Base-by-base conservation (phyloP, 345 rosid genomes). In the Rhizophora mangle region DNA sequence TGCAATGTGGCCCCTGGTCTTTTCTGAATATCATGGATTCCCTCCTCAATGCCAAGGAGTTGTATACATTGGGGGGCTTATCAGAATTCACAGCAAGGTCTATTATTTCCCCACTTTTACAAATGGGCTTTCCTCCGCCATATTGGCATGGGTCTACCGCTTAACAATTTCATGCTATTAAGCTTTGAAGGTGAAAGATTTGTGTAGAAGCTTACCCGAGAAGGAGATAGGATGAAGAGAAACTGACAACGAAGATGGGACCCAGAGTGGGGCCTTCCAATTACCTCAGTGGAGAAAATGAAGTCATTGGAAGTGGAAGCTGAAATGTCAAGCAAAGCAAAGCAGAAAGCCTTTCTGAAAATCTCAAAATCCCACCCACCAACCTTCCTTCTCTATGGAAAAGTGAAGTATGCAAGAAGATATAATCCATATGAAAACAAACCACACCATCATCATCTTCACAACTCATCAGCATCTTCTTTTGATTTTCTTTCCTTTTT, bases 311-410 rank as follows among this genome's bases (percentile, higher is more conserved):
- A 62, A 78, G 83, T 79, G 88, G 87, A 81, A 80, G 80, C 74
- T 82, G 85, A 78, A 78, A 69, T 81, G 76, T 72, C 80, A 83
- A 85, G 89, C 83, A 53, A 67, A 36, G 18, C 69, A 43, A 43
- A 43, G 49, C 49, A 43, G 18, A 43, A 43, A 3, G 18, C 49
- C 49, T 57, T 32, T 51, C 62, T 66, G 73, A 52, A 77, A 62
- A 78, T 73, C 84, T 20, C 61, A n/a, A 76, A 80, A 70, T 63
- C 67, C 31, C 71, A 77, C 78, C 84, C 65, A 76, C 84, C 71
- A 56, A 3, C 60, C 26, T 8, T 3, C 30, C 22, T 62, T 37
- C 8, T 10, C 65, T 13, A 6, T 21, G 19, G 34, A 70, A 61
- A 54, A 59, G 30, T 21, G 29, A 5, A 22, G 29, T 5, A 22